Evolutionary conservation across 495 filamentous ascomycete genomes (phyloP).

Genomic region (Emericellopsis terricola): DNA sequence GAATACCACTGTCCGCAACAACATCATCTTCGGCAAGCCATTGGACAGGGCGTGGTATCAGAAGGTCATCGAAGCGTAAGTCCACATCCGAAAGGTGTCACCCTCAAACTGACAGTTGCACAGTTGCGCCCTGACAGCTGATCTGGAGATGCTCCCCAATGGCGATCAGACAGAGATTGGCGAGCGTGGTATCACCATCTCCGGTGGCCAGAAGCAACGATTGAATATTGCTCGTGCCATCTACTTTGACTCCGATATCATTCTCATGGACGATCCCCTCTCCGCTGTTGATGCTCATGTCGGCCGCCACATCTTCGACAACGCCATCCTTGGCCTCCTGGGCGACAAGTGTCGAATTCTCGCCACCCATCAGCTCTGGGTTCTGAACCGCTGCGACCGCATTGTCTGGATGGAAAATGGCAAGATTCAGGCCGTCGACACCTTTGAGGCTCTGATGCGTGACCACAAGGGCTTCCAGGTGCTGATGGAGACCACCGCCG

Average conservation of each 20-base stretch:
- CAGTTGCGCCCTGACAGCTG: slow-evolving; percentile 52
- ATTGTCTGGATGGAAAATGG: slow-evolving; percentile 86
- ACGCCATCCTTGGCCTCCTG: slow-evolving; percentile 79
- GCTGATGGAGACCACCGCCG: slow-evolving; percentile 67
- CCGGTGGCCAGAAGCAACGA: slow-evolving; percentile 70
- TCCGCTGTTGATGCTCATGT: slow-evolving; percentile 77
- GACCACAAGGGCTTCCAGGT: slow-evolving; percentile 55
- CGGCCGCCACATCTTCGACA: slow-evolving; percentile 87
- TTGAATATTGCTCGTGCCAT: slow-evolving; percentile 74
- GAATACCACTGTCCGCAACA: slow-evolving; percentile 69
- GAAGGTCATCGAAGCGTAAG: slow-evolving; percentile 33
- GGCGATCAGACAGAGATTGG: slow-evolving; percentile 63
- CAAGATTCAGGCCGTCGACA: slow-evolving; percentile 64
- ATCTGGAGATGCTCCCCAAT: slow-evolving; percentile 59
- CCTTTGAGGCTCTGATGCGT: slow-evolving; percentile 70
- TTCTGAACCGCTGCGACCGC: slow-evolving; percentile 74
- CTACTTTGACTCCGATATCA: slow-evolving; percentile 65
- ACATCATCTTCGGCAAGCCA: slow-evolving; percentile 80
- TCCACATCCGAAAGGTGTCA: neutral
- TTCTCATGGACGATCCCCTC: slow-evolving; percentile 73
- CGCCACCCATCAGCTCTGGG: slow-evolving; percentile 88
- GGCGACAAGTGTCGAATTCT: slow-evolving; percentile 79
- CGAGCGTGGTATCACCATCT: slow-evolving; percentile 64
- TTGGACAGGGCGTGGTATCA: slow-evolving; percentile 47
- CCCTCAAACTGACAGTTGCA: slow-evolving; percentile 1